Base-by-base conservation (phyloP, 805 yeast genomes). In the Saccharomyces mikatae region DNA sequence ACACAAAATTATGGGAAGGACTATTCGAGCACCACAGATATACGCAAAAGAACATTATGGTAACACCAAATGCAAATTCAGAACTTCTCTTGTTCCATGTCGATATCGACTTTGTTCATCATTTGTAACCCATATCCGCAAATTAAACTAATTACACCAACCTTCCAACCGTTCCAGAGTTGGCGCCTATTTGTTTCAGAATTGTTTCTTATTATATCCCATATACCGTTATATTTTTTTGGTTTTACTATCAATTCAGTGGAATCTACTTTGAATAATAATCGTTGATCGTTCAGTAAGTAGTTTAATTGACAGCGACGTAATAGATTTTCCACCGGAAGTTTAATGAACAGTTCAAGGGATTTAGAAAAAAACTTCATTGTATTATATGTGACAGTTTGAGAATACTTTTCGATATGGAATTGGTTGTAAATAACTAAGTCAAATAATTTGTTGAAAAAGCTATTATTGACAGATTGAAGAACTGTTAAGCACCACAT, bases 101-200 rank as follows among this genome's bases (percentile, higher is more conserved):
- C 74, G 41, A 72, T 73, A 47, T 75, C 80, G 22, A 81, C 80
- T 55, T 73, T 76, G 59, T 75, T 78, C 59, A 86, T 64, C 52
- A 86, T 71, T 52, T 80, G 77, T 60, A 87, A 77, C 1, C 96
- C 91, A 86, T 95, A 92, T 51, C 85, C 84, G 10, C 96, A 94
- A 50, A 87, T 69, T 2, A 88, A 80, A 57, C 92, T 89, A 55
- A 89, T 69, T 10, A 87, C 75, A 29, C 96, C 95, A 46, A 89
- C 83, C 67, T 89, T 80, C 98, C 98, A 92, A 41, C 98, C 99
- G 60, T 92, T 80, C 77, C 88, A 91, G 27, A 85, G 68, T 1
- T 71, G 70, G 63, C 72, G 53, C 48, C 72, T 46, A 63, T 62
- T 47, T 5, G 48, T 46, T 24, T 24, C 24, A n/a, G 48, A 26